Evolutionary conservation across 2,329 filamentous ascomycete genomes (phyloP), one percentile per base, ranked within the genome.

Genomic region (Botrytis fabae): DNA sequence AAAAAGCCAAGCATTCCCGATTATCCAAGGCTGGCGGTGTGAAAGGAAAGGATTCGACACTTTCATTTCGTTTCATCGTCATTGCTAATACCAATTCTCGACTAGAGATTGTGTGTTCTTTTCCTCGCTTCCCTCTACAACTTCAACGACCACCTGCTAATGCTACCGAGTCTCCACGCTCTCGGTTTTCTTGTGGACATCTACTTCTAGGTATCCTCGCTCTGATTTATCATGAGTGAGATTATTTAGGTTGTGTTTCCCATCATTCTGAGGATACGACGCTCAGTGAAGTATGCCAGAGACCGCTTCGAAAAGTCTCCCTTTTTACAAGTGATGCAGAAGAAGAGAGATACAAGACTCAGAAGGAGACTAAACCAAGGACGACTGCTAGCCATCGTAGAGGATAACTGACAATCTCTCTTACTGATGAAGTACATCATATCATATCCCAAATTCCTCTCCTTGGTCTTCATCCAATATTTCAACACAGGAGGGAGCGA

Each of bases 181-280:
- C 25, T 10, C 25, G 4, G 1, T 2, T 12, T 42, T 42, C 40
- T 42, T 44, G 14, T 18, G 12, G 12, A 51, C 4, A 51, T n/a
- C 48, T 4, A n/a, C 4, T 4, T 51, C 48, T 14, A n/a, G 48
- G 12, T 25, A n/a, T 14, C 5, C 1, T 4, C 10, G 9, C 22
- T n/a, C 4, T 12, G 22, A 25, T 51, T 12, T 25, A 1, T 25
- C 48, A n/a, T n/a, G 22, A 51, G 25, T n/a, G 10, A 51, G 2
- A 51, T 25, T 4, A 12, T 2, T 2, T 14, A 1, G 1, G 1
- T 3, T 4, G 5, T 10, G 1, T 2, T n/a, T 54, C 25, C 10
- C n/a, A 54, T n/a, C 48, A 54, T n/a, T 10, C 20, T 8, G 2
- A 48, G 40, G 40, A 42, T 42, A 42, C 40, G 40, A 16, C 14